Base-by-base conservation (phyloP, 805 yeast species). In the Saturnispora gosingensis region DNA sequence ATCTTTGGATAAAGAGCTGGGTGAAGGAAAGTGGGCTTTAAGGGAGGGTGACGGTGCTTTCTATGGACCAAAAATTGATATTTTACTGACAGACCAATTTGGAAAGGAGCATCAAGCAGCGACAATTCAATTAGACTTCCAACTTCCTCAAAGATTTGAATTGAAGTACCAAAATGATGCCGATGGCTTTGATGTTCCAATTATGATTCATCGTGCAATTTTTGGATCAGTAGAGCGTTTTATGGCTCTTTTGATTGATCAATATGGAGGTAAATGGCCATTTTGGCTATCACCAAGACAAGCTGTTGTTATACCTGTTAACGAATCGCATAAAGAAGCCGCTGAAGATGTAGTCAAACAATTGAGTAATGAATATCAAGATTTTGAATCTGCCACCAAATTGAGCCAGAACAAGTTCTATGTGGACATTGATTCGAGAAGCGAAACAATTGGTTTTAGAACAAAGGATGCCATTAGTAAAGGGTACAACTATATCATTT, bases 31-130 rank as follows among this genome's bases (percentile, higher is more conserved):
- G 5, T 90, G 96, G 95, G 64, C 75, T 16, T 59, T 87, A 8
- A 82, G 89, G 57, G 87, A 82, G 55, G 96, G 95, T n/a, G 99
- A 93, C 66, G 99, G 99, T 34, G 99, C 93, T 1, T 85, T 85
- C 62, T 93, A 93, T 69, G 99, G 99, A 0, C 99, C 99, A 28
- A 91, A 91, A 64, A 88, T 93, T 54, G 99, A 93, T 66, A 77
- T 93, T 43, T 72, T 87, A 49, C 78, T 93, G 49, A 80, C 80
- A 7, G 99, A 93, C 68, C 83, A 85, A 32, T 80, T 77, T 47
- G 85, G 83, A 1, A 89, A 88, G 59, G 76, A 79, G 54, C 97
- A 89, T 66, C 99, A 93, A 69, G 87, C 93, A 2, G 99, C 97
- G 3, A 93, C 99, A 0, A 81, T 93, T 49, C 99, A 93, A 67